Evolutionary conservation across 2,329 filamentous ascomycete species (phyloP).

Genomic region (Chaetomiaceae sp.): DNA sequence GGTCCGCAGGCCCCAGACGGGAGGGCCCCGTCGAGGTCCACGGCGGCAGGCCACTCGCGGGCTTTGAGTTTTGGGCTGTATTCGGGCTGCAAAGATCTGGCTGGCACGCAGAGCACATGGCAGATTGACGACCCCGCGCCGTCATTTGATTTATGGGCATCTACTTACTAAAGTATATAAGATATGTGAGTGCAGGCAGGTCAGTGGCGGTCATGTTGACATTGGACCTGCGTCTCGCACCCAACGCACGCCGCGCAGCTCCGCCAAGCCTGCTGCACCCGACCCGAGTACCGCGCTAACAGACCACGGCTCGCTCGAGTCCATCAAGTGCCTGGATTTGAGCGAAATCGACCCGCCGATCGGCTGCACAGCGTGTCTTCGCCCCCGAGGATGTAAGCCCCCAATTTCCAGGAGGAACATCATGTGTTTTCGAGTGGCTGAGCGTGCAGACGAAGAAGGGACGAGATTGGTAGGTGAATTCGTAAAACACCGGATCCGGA

Average conservation of each 20-base stretch:
- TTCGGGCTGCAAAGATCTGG: no score
- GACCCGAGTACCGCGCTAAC: slow-evolving; percentile 23
- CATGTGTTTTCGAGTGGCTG: no score
- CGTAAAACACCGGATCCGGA: neutral
- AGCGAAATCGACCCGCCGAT: neutral
- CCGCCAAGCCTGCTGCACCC: neutral
- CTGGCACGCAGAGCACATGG: no score
- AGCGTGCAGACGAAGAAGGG: no score
- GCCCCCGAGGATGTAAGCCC: neutral
- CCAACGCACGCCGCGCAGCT: neutral
- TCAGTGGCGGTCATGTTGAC: no score
- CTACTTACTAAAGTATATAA: no score
- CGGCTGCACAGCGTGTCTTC: neutral
- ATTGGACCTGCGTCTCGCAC: slow-evolving; percentile 10
- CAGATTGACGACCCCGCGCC: no score
- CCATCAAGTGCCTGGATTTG: slow-evolving; percentile 11
- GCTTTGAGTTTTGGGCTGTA: slow-evolving; percentile 9
- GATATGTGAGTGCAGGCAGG: no score
- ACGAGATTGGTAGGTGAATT: neutral
- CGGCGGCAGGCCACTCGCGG: slow-evolving; percentile 10
- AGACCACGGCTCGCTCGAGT: slow-evolving; percentile 9
- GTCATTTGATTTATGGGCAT: no score
- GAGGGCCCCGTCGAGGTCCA: slow-evolving; percentile 18
- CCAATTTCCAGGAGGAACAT: no score
- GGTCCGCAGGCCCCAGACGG: slow-evolving; percentile 20